These are phyloP conservation scores for Microcyclospora tardicrescens DNA, from an alignment of 2,329 filamentous ascomycete genomes.

Conservation along the genomic window DNA sequence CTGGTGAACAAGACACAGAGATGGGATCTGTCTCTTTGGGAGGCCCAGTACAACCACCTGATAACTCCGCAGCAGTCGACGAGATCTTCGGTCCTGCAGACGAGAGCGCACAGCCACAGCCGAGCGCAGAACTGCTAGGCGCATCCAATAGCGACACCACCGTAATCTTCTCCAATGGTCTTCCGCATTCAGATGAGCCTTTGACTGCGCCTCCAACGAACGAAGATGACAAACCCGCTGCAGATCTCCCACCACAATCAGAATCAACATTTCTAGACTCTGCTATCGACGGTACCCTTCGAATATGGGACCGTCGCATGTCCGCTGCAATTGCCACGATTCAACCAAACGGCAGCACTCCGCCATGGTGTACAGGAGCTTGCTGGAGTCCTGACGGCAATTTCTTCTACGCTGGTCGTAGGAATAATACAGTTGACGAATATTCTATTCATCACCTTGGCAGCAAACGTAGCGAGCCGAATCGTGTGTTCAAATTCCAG, in stretches of 20 bases:
- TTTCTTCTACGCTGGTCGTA: constrained; percentile 79
- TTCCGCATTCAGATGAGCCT: constrained; percentile 39
- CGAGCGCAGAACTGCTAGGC: too few species aligned
- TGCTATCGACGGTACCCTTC: constrained; percentile 72
- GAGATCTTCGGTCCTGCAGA: neutral
- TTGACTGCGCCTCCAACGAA: constrained; percentile 23
- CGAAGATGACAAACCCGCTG: constrained; percentile 15
- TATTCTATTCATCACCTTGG: constrained; percentile 64
- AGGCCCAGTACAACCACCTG: constrained; percentile 29
- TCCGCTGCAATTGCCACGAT: constrained; percentile 69
- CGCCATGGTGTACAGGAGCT: constrained; percentile 94
- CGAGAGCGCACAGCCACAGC: too few species aligned
- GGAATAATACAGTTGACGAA: constrained; percentile 90
- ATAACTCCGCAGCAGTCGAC: constrained; percentile 6
- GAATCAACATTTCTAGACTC: constrained; percentile 79
- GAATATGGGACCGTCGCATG: constrained; percentile 84
- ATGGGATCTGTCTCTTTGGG: constrained; percentile 31
- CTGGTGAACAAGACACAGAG: constrained; percentile 26
- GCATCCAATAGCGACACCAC: constrained; percentile 2
- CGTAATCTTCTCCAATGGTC: constrained; percentile 30
- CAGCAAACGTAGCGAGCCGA: constrained; percentile 57
- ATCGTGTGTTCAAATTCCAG: constrained; percentile 75
- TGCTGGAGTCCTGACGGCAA: constrained; percentile 96
- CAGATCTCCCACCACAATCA: constrained; percentile 38
- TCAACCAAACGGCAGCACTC: constrained; percentile 57